Evolutionary conservation across 148 eudicot species (phyloP).

Genomic region (Nepenthes gracilis): DNA sequence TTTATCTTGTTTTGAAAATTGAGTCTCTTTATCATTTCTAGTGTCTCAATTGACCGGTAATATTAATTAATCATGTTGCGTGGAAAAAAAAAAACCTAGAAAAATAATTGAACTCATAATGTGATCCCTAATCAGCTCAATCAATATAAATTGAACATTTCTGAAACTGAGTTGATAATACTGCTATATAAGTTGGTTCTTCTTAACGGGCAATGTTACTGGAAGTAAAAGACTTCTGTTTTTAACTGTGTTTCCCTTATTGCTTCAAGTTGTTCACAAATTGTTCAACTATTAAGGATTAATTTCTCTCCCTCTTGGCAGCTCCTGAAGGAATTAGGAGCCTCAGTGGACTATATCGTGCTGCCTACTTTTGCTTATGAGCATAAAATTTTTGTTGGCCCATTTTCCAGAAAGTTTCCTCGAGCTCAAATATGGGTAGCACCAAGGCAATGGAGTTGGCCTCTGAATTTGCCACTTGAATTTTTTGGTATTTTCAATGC

Average conservation of each 20-base stretch:
- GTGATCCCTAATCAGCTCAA: too few species aligned
- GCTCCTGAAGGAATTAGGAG: constrained; percentile 87
- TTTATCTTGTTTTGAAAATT: too few species aligned
- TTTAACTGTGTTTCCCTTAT: not conserved
- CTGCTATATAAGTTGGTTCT: too few species aligned
- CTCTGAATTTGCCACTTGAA: constrained; percentile 86
- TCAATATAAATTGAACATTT: too few species aligned
- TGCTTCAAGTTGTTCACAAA: not conserved
- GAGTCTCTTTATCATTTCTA: too few species aligned
- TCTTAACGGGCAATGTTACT: too few species aligned
- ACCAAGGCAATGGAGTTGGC: constrained; percentile 99
- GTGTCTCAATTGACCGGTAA: too few species aligned
- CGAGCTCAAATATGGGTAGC: constrained; percentile 92
- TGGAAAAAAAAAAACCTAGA: too few species aligned
- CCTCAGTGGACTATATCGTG: constrained; percentile 85
- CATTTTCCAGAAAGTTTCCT: constrained; percentile 95
- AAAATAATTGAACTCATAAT: too few species aligned
- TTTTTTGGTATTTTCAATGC: constrained; percentile 91
- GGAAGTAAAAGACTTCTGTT: not conserved
- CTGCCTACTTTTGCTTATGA: constrained; percentile 98
- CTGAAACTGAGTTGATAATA: too few species aligned
- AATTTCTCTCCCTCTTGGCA: constrained; percentile 17
- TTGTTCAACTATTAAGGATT: not conserved
- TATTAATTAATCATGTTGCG: too few species aligned
- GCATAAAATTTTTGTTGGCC: constrained; percentile 97